Base-by-base conservation (phyloP, 2,329 filamentous ascomycete species). In the Teratosphaeria pseudoeucalypti region DNA sequence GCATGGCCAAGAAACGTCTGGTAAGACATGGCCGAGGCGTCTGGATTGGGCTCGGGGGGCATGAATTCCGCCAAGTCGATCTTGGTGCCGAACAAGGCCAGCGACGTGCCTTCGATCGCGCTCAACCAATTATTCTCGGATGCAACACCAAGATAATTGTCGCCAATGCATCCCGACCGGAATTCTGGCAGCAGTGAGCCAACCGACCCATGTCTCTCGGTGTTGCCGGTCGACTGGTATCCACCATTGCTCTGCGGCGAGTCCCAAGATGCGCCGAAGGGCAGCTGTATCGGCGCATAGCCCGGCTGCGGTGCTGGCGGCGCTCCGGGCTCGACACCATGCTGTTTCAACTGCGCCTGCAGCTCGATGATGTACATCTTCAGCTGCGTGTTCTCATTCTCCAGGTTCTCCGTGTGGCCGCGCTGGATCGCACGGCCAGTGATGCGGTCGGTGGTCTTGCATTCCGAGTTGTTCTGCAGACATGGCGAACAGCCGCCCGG, bases 361-460 rank as follows among this genome's bases (percentile, higher is more conserved):
- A 92, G 79, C 63, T 88, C 83, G 37, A 81, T 79, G 47, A 92
- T 82, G 65, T 85, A 85, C 59, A 79, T 77, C 63, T 86, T 79
- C 76, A 92, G 82, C 65, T 81, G 81, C n/a, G 75, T 77, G 72
- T 87, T 86, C 69, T 91, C 85, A 61, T 82, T 81, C 73, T 95
- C 89, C 59, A 94, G 78, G 66, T 86, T 82, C 70, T 92, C 86
- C 64, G 89, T 79, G 68, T 92, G 90, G 57, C 90, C 90, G 67
- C 90, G 81, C 60, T 85, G 84, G 61, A 89, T 87, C 56, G 90
- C 89, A 63, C 88, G 86, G 60, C 90, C 89, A 3, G 89, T 92
- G 69, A 94, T 90, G 67, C 90, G 85, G 73, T 95, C 90, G 60
- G 90, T 95, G 58, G 91, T 91, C 75, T 84, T 86, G 76, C 90